Base-by-base conservation (phyloP, 2,329 filamentous ascomycete species). In the Mycogone perniciosa region DNA sequence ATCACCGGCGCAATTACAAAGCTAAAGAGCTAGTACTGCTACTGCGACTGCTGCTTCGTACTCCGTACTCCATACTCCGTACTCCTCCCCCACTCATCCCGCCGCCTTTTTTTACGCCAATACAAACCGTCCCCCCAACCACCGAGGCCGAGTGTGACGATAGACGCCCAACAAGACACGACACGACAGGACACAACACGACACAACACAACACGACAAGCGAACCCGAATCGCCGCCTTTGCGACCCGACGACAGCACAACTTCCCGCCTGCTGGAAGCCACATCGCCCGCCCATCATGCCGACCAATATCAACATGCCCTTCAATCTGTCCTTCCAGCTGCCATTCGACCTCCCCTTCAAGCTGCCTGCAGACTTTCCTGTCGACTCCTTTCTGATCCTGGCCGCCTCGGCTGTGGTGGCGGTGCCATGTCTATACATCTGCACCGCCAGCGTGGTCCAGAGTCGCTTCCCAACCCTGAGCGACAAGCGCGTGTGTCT, bases 401-500 rank as follows among this genome's bases (percentile, higher is more conserved):
- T 65, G 27, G 59, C 63, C 13, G 57, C 55, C 9, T 58, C 62
- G 27, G 61, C 56, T 30, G 59, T 73, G 35, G 63, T 72, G 52
- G 60, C 75, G 57, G 58, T 77, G 44, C 77, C 78, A 3, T 63
- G 73, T 49, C 64, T 81, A 44, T 81, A 82, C 70, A 71, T 74
- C 56, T 77, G 76, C 66, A 74, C 74, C 4, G 72, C 70, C 29
- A 67, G 69, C 39, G 63, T 73, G n/a, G 67, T 75, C 39, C 69
- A 72, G 54, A 60, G 71, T 29, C 71, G 76, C 31, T 80, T 88
- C 59, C 87, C 89, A 4, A 79, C 73, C 41, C 74, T 96, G 56
- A 76, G 76, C 60, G 86, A 89, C 73, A 95, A 95, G 77, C 84
- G 88, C 63, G 89, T 99, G 64, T 87, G 88, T 66, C 80, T 99